Evolutionary conservation across 768 basidiomycete genomes (phyloP).

Genomic region (Boletus tomentosulus): DNA sequence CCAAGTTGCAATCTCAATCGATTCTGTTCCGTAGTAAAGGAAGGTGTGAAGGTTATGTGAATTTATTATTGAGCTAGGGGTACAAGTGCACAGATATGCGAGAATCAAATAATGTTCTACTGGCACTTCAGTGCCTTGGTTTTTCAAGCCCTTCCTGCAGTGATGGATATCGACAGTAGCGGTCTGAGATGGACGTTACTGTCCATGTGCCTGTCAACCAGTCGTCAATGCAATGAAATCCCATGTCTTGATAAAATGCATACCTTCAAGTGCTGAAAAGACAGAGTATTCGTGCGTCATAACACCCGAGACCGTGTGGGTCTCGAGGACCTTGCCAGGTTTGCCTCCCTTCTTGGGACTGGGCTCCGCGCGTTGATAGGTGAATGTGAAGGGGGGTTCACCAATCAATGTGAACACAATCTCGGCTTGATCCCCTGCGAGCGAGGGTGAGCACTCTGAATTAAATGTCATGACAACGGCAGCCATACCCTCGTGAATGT

Average conservation of each 20-base stretch:
- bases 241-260: constrained; percentile 12
- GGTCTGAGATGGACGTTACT: constrained; percentile 87
- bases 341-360: constrained; percentile 63
- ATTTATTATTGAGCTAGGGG: constrained; percentile 15
- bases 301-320: constrained; percentile 83
- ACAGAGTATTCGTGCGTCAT: constrained; percentile 79
- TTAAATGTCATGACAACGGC: neutral
- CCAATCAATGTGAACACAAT: constrained; percentile 88
- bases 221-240: constrained; percentile 1
- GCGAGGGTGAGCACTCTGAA: neutral
- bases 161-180: constrained; percentile 83
- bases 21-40: neutral
- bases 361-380: constrained; percentile 82
- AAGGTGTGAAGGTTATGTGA: neutral
- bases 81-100: constrained; percentile 26
- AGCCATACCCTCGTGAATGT: constrained; percentile 78
- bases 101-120: constrained; percentile 7
- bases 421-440: constrained; percentile 83
- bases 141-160: constrained; percentile 51
- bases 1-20: constrained; percentile 1
- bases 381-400: constrained; percentile 94
- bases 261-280: constrained; percentile 88
- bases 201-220: constrained; percentile 73
- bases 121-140: constrained; percentile 18
- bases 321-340: constrained; percentile 79